Evolutionary conservation across 768 basidiomycete genomes (phyloP), one percentile per base, ranked within the genome.

Genomic region (Kwoniella sp.): DNA sequence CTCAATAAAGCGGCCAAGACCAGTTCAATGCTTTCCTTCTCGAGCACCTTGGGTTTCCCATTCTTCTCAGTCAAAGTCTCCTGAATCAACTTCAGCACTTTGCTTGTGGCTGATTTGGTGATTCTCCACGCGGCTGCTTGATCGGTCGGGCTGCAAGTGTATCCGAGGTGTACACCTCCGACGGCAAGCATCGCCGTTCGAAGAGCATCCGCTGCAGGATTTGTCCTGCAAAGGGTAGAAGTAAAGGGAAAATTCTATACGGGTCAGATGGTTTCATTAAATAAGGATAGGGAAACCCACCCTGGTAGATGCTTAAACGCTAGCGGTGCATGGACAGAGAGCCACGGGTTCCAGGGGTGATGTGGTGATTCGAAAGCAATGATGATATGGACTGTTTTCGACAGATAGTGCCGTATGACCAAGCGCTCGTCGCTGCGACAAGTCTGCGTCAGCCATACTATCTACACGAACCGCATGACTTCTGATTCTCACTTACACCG

Each of bases 351-450:
- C 72, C 71, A 74, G 1, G 70, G 70, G 13, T 60, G 66, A 31
- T 55, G 53, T 13, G 38, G 29, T 5, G 61, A 65, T 26, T 77
- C 73, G 23, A 69, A 68, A 7, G 75, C 75, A 23, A 77, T 64
- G 65, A 77, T 77, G 58, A 74, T 73, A 26, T 69, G 61, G 2
- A 69, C 66, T 2, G 73, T 74, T 17, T 63, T 41, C 20, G 65
- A 60, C 4, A 77, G 65, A 63, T 77, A 77, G 51, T 77, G 73
- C 5, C 70, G 73, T 26, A 74, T 72, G 53, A 74, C 68, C 17
- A 74, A 34, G 23, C 67, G 61, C 29, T 74, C 73, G 34, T 74
- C 72, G 17, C 73, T 69, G 59, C 25, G 12, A 54, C 4, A 20
- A 34, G 47, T 11, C 28, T 25, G 2, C 17, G 54, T 61, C 38